Base-by-base conservation (phyloP, 2,329 filamentous ascomycete genomes). In the Phyllosticta citriasiana region DNA sequence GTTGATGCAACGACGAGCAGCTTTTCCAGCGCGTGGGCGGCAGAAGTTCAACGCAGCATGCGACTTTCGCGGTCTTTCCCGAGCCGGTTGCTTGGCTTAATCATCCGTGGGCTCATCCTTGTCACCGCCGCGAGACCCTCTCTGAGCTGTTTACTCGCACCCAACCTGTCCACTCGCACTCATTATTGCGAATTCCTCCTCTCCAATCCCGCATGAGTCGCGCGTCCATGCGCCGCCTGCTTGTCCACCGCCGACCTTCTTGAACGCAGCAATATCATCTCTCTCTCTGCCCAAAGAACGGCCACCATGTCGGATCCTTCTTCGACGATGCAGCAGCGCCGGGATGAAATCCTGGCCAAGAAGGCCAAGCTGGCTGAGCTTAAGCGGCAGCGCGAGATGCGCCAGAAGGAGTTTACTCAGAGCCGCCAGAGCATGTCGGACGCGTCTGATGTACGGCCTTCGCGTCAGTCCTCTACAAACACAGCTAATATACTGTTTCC, bases 361-460 rank as follows among this genome's bases (percentile, higher is more conserved):
- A 93, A 90, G 80, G 93, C 92, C 65, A 97, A 94, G 81, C 90
- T 99, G 69, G 92, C 90, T 57, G 94, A 97, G 82, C 83, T 99
- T 66, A 97, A 96, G 79, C 85, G 89, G 64, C 91, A 97, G 78
- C 85, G 94, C 68, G 91, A 95, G 74, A 79, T 93, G 68, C 84
- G 92, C 63, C 84, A 89, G 65, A 89, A 83, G 72, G 89, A 95
- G 72, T 85, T 89, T 68, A 84, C 81, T 63, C 83, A 82, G 64
- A 85, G 80, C 67, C 84, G 91, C 67, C 83, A 86, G 70, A 88
- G 85, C 72, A 70, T 66, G 12, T 85, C 85, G 63, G 83, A 84
- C 71, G 77, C 83, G 57, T 83, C 82, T 73, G 91, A 96, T 78
- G 91, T 95, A 82, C 53, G 19, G 25, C 54, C 19, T 52, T n/a